Evolutionary conservation across 2,329 filamentous ascomycete species (phyloP), one percentile per base, ranked within the genome.

Genomic region (Fusarium pseudoanthophilum): DNA sequence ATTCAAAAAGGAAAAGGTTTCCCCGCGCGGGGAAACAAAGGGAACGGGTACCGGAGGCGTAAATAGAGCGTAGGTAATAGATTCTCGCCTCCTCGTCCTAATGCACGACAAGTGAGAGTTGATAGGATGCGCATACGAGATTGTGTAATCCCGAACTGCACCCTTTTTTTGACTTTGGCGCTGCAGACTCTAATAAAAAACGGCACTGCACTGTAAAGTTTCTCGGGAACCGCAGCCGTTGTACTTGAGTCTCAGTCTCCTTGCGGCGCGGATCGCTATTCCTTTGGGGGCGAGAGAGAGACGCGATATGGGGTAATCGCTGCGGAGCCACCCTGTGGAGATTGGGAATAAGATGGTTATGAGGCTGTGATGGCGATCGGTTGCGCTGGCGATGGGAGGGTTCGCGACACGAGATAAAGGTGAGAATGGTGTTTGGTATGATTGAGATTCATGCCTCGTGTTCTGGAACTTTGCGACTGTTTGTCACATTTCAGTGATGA

Each of bases 241-340:
- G 42, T 45, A 34, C 60, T 61, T 58, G 32, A 30, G n/a, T 40
- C 26, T 16, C 26, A 21, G 16, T 63, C 43, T 26, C n/a, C 53
- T 57, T 62, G 67, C 55, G 51, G 69, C 66, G 58, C 49, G 58
- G 71, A 74, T 73, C 70, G 70, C 26, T 63, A 39, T 63, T 37
- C 58, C 26, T 51, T 40, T 57, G 43, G 59, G 48, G 45, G 46
- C 32, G 32, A 36, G 32, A 34, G 34, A 37, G 58, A 20, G 21
- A 45, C 52, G 52, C 65, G 61, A 69, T 73, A 70, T 71, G 70
- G 65, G 71, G 58, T 63, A 52, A 52, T 64, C 69, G 66, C 49
- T 71, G 71, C 71, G 71, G 71, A 74, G 70, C 51, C 36, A 39
- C 40, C 48, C 43, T 69, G 70, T 73, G 70, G 70, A 73, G 69